Evolutionary conservation across 768 basidiomycete species (phyloP).

Genomic region (Collybia mongolica): DNA sequence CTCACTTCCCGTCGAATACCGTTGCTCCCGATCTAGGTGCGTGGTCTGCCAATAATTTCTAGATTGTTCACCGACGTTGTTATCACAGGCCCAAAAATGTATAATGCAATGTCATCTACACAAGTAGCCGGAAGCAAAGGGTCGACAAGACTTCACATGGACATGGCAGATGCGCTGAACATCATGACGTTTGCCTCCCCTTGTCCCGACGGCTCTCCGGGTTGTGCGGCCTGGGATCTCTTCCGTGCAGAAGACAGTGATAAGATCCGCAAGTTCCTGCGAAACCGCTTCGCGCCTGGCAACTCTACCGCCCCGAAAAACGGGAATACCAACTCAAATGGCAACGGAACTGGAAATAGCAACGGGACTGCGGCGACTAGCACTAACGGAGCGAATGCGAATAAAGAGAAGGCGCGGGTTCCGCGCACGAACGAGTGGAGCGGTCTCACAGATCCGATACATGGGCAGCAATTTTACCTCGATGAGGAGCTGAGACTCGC

Average conservation of each 20-base stretch:
- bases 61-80: constrained; percentile 6
- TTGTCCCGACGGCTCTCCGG: constrained; percentile 58
- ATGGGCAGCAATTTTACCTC: constrained; percentile 86
- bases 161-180: constrained; percentile 92
- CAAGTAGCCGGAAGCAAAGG: constrained; percentile 72
- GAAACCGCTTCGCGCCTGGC: constrained; percentile 23
- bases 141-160: constrained; percentile 89
- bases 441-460: constrained; percentile 73
- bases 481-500: constrained; percentile 66
- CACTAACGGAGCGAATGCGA: not conserved
- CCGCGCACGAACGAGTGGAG: constrained; percentile 39
- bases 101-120: constrained; percentile 80
- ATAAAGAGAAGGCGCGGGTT: not conserved
- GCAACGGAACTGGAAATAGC: not conserved
- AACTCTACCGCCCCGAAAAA: not conserved
- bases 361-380: not conserved
- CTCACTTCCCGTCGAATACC: constrained; percentile 82
- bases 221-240: constrained; percentile 91
- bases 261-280: constrained; percentile 74
- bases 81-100: constrained; percentile 85
- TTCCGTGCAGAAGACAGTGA: constrained; percentile 80
- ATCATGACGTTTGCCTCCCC: constrained; percentile 77
- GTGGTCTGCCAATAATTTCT: constrained; percentile 17
- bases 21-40: constrained; percentile 78
- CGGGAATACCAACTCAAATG: not conserved